Conservation (phyloP, 805 yeast species). For the Geotrichum ghanense region DNA sequence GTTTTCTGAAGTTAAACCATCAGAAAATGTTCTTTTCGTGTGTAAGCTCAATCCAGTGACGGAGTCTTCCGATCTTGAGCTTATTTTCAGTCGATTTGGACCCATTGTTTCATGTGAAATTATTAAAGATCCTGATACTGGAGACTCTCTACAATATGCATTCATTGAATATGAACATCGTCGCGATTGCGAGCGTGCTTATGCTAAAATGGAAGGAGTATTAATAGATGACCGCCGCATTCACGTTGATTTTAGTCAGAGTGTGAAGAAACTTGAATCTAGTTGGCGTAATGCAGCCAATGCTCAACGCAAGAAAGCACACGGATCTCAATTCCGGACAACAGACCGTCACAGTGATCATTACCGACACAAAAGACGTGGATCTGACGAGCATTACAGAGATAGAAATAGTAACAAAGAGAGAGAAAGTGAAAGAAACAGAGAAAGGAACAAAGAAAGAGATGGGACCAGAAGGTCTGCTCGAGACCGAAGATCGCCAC, state of each 20-base stretch:
- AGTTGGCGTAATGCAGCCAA: constrained; percentile 17
- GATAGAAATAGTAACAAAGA: constrained; percentile 1
- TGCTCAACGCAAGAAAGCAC: constrained; percentile 5
- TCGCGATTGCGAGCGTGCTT: constrained; percentile 49
- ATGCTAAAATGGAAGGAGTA: constrained; percentile 47
- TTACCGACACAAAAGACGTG: constrained; percentile 1
- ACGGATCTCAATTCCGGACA: no score
- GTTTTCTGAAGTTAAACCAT: constrained; percentile 44
- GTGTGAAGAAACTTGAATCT: constrained; percentile 25
- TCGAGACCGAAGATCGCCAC: not conserved
- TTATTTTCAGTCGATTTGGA: constrained; percentile 56
- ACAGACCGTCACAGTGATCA: no score
- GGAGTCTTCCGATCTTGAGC: constrained; percentile 39
- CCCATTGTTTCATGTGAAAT: constrained; percentile 39
- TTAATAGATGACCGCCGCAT: constrained; percentile 53
- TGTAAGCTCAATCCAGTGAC: constrained; percentile 57
- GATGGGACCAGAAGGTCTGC: constrained; percentile 1
- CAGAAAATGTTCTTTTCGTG: constrained; percentile 49
- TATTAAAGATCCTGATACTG: constrained; percentile 36
- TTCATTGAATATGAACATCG: constrained; percentile 44
- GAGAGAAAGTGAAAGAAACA: not conserved
- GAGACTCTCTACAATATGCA: constrained; percentile 47
- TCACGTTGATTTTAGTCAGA: constrained; percentile 59
- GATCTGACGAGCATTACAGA: constrained; percentile 2
- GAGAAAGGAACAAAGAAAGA: constrained; percentile 6